Evolutionary conservation across 306 rosid genomes (phyloP), one percentile per base, ranked within the genome.

Genomic region (Cucurbita moschata): DNA sequence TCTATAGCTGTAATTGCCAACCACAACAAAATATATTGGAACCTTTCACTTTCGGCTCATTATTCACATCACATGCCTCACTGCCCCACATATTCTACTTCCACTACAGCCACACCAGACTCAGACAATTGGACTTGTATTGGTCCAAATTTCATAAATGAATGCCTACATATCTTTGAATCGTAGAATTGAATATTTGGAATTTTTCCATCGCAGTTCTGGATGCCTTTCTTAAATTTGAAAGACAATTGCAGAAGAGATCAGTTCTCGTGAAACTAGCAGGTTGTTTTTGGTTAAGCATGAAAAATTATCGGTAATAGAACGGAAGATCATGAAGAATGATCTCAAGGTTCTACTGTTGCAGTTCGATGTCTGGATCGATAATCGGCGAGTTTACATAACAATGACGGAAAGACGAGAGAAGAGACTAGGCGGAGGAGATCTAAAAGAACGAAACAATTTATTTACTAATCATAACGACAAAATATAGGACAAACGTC

Each of bases 391-490:
- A 43, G 72, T 18, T 5, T 3, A 43, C 54, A 12, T 15, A 49
- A 47, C 11, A 49, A 70, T 70, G 21, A 39, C 3, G 5, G 52
- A 71, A 37, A 51, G 49, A 47, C 47, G 1, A 19, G 13, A 14
- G 38, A 38, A 30, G 35, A 30, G 4, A 30, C 35, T 2, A 30
- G 35, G 35, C 35, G 35, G 50, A 40, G 14, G 4, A 10, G 50
- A 18, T 38, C 11, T 16, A 35, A 72, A 54, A 35, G 55, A 56
- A 73, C 66, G 53, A 73, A 53, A 56, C 64, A 73, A 73, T 73
- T 73, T 55, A 73, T 56, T 73, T 73, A 73, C 76, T 56, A 46
- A 43, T 73, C 65, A 73, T 39, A 73, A 56, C 12, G 18, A 71
- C 53, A 43, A 53, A 35, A 56, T 56, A 21, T 7, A 39, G 61